phyloP scores from a whole-genome alignment of 2,329 filamentous ascomycete species.

The Zymoseptoria brevis region DNA sequence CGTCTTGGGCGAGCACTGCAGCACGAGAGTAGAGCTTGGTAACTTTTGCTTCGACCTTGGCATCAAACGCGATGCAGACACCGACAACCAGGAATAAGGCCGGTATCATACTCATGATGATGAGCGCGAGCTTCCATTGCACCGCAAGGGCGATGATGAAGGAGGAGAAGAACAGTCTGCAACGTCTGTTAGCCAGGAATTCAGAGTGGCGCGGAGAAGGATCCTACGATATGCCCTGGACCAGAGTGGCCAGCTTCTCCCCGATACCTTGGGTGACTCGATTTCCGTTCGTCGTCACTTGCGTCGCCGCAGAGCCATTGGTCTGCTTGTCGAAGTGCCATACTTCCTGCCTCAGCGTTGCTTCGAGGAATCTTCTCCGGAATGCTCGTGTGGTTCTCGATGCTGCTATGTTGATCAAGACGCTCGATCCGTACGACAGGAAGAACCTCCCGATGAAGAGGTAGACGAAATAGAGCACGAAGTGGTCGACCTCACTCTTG shows the following conservation, averaged over 20 bases:
- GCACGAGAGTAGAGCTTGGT: constrained; percentile 36
- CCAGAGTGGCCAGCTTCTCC: constrained; percentile 31
- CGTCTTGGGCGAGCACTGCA: constrained; percentile 43
- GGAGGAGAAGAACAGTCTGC: constrained; percentile 31
- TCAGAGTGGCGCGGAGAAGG: neutral
- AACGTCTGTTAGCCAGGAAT: neutral
- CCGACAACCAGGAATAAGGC: constrained; percentile 32
- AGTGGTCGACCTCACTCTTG: constrained; percentile 16
- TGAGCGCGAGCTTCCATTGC: constrained; percentile 39
- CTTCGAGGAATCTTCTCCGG: constrained; percentile 55
- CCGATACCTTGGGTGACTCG: constrained; percentile 34
- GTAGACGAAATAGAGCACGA: constrained; percentile 59
- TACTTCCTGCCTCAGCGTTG: constrained; percentile 58
- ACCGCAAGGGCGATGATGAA: constrained; percentile 35
- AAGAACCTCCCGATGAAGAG: constrained; percentile 60
- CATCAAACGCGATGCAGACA: constrained; percentile 29
- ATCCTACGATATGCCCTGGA: constrained; percentile 26
- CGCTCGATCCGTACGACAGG: constrained; percentile 49
- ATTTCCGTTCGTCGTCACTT: constrained; percentile 27
- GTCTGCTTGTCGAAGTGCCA: constrained; percentile 55
- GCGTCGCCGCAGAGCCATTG: constrained; percentile 39
- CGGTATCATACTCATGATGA: constrained; percentile 42
- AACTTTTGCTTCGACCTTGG: constrained; percentile 31
- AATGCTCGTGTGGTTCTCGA: constrained; percentile 44
- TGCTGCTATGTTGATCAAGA: constrained; percentile 43